Base-by-base conservation (phyloP, 208 protist genomes). In the Trypanosomatidae sp. region DNA sequence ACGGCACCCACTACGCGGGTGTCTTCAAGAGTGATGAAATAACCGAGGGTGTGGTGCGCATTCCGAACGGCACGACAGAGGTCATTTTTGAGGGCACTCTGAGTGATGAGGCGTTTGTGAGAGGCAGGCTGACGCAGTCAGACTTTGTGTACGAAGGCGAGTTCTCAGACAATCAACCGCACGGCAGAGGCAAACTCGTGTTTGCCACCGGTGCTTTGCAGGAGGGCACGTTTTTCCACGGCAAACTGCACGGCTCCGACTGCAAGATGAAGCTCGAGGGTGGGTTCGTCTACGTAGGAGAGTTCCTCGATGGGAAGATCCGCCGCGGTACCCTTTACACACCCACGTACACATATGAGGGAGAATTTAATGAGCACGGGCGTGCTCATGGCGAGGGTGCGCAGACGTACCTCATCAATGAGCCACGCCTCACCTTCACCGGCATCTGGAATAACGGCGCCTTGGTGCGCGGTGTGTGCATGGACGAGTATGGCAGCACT, bases 251-350 rank as follows among this genome's bases (percentile, higher is more conserved):
- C 79, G 94, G 94, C 4, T 70, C 25, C 3, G 73, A 76, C 25
- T 94, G 91, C 71, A 95, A 95, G 74, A 98, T 98, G 91, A 91
- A 91, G 73, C 87, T 98, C 0, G 92, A 95, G 39, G 87, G 92
- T 50, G 94, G 94, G 3, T 96, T 95, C 71, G 90, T 98, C 53
- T 96, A 97, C 66, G 81, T 92, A 13, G 94, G 94, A 3, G 88
- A 94, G 44, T 98, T 97, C 82, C 17, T 96, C 13, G 87, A 97
- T 56, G 94, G 94, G 7, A 69, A 81, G 46, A 88, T 98, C 33
- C 80, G 76, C n/a, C 73, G 77, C 68, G 94, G 94, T 43, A 92
- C 87, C 33, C 84, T 97, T 46, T 95, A 90, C 81, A 95, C 93
- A 4, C 90, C 89, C 7, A 96, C 90, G 17, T 97, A 95, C 87